These are phyloP conservation scores for Amanita brunnescens DNA, from an alignment of 768 basidiomycete genomes.

Conservation along the genomic window DNA sequence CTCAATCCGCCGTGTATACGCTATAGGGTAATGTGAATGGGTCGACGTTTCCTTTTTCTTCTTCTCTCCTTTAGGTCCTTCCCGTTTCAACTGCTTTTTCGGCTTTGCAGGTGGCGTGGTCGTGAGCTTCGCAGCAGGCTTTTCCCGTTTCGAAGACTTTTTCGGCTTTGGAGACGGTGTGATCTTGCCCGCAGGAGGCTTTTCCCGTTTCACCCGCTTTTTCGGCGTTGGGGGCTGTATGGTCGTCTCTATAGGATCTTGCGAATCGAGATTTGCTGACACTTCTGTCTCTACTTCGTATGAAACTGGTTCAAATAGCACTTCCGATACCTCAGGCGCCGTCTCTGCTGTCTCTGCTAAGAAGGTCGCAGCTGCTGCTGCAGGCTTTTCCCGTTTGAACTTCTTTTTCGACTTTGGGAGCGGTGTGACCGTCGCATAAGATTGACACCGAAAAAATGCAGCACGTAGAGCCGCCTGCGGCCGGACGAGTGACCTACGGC, in stretches of 20 bases:
- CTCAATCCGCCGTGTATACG: conserved; percentile 24
- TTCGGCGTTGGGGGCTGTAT: no score
- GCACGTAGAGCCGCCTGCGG: background rate
- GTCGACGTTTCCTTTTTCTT: background rate
- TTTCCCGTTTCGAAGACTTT: no score
- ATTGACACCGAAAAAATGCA: background rate
- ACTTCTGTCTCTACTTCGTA: no score
- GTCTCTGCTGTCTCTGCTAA: background rate
- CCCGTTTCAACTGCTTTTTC: background rate
- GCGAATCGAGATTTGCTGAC: no score
- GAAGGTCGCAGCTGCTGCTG: no score
- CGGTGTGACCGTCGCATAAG: background rate
- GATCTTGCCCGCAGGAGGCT: no score
- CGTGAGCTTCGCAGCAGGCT: background rate
- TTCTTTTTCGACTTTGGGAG: background rate
- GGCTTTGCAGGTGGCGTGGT: background rate
- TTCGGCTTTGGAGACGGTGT: no score
- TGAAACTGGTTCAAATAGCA: no score
- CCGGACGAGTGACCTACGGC: background rate
- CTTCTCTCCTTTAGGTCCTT: background rate
- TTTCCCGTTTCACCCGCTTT: background rate
- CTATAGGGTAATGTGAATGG: conserved; percentile 5
- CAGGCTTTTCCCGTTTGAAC: background rate
- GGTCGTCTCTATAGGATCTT: no score
- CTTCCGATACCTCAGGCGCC: no score